Conservation (phyloP, 495 filamentous ascomycete species). For the Annulohypoxylon moriforme region DNA sequence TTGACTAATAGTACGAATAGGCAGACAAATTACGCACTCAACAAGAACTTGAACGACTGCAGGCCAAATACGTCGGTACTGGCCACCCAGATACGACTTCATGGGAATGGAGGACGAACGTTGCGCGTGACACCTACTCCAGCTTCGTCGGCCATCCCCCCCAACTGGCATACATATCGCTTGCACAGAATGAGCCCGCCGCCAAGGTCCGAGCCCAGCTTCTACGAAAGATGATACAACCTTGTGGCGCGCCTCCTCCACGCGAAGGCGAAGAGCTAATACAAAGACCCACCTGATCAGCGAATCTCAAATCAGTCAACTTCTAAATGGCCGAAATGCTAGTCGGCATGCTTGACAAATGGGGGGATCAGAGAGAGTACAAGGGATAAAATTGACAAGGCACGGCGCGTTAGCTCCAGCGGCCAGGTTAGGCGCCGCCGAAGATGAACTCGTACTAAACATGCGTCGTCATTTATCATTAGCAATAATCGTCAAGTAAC, state of each 20-base stretch:
- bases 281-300: slow-evolving; percentile 17
- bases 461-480: not conserved
- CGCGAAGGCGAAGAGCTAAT: slow-evolving; percentile 62
- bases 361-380: not conserved
- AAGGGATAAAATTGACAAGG: not conserved
- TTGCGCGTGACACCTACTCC: slow-evolving; percentile 84
- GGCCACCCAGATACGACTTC: slow-evolving; percentile 98
- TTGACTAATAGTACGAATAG: slow-evolving; percentile 51
- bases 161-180: slow-evolving; percentile 85
- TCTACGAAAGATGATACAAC: slow-evolving; percentile 94
- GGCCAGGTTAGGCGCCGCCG: not conserved
- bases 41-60: slow-evolving; percentile 95
- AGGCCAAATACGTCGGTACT: slow-evolving; percentile 93
- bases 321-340: not conserved
- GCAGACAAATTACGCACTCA: slow-evolving; percentile 98
- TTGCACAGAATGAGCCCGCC: slow-evolving; percentile 85
- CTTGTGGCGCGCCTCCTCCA: slow-evolving; percentile 84
- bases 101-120: slow-evolving; percentile 94
- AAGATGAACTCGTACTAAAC: not conserved
- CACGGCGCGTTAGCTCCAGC: not conserved
- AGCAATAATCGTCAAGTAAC: not conserved
- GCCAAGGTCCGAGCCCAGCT: slow-evolving; percentile 82
- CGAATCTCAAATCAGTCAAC: not conserved
- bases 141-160: slow-evolving; percentile 91
- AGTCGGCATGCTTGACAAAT: not conserved